Evolutionary conservation across 1,284 basidiomycete species (phyloP), one percentile per base, ranked within the genome.

Genomic region (Fistulinella cinereoalba): DNA sequence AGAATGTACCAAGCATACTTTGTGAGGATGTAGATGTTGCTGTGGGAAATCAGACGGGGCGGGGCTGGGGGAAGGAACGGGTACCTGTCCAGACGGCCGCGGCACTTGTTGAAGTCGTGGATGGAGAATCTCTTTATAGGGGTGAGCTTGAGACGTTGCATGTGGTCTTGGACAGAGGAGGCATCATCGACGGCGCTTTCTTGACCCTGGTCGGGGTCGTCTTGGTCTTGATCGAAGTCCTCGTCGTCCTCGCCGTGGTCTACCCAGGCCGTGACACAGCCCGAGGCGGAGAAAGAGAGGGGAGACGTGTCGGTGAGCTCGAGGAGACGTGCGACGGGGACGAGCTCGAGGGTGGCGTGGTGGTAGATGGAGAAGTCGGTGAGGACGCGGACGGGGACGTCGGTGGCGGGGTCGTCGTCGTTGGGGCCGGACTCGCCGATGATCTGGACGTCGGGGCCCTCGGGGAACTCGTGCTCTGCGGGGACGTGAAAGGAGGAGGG

Each of bases 1-100:
- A 85, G 67, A 46, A 85, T 81, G 53, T 86, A 85, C 83, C 83
- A 85, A 0, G 82, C 80, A 56, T 64, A 52, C 21, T 58, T 24
- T 1, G 75, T 77, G 23, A 65, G 58, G 22, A 77, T 52, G 44
- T 72, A 75, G 9, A 75, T 67, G 36, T 70, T 69, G 28, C 71
- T 70, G 44, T 3, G 39, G 19, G 29, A 31, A 4, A 27, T 65
- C 41, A 48, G 54, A 33, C 34, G 36, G 12, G 18, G 25, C 38
- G 39, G n/a, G 7, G 36, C 12, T 18, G 25, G 38, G 39, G n/a
- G 7, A 44, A 16, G 22, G 25, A 9, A 22, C 1, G 51, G 54
- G 47, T 41, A 76, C 76, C 62, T 64, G 50, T 79, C 74, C 15
- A 77, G 55, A 29, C 54, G 39, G 22, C 52, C 55, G 41, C 32